Percentiles rank a stretch among this genome's conserved stretches.
These are phyloP conservation scores for Nitzschia sp. DNA, from an alignment of 108 stramenopile species.

Conservation along the genomic window DNA sequence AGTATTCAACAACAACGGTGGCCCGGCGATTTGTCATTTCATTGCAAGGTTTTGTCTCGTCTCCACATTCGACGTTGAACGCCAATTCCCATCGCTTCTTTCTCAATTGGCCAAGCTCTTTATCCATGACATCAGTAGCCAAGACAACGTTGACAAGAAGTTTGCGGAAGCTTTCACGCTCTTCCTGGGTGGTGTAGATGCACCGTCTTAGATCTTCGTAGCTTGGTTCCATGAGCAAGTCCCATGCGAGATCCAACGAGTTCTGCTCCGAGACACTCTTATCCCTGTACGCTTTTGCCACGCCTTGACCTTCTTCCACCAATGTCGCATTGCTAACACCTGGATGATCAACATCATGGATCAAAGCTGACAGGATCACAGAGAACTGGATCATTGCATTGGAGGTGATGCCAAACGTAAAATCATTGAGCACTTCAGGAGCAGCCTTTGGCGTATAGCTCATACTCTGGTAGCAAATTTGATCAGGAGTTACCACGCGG, in stretches of 20 bases:
- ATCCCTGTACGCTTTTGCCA: slow-evolving; percentile 30
- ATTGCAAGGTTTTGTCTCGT: neutral
- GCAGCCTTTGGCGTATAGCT: neutral
- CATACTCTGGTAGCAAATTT: slow-evolving; percentile 3
- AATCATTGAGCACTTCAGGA: neutral
- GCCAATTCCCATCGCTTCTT: slow-evolving; percentile 49
- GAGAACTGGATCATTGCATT: slow-evolving; percentile 45
- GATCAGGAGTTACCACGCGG: slow-evolving; percentile 14
- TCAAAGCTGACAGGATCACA: slow-evolving; percentile 43
- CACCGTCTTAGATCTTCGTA: slow-evolving; percentile 22
- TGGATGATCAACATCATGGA: slow-evolving; percentile 49
- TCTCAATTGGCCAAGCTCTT: slow-evolving; percentile 22
- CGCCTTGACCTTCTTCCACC: slow-evolving; percentile 31
- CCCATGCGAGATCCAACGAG: slow-evolving; percentile 39
- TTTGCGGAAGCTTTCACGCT: slow-evolving; percentile 33
- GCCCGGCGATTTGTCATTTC: slow-evolving; percentile 26
- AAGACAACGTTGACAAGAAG: slow-evolving; percentile 43
- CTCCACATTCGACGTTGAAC: slow-evolving; percentile 12
- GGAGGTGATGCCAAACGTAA: slow-evolving; percentile 33
- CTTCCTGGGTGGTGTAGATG: slow-evolving; percentile 34
- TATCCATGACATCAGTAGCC: slow-evolving; percentile 52
- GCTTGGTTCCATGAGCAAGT: slow-evolving; percentile 35
- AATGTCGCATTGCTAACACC: slow-evolving; percentile 48
- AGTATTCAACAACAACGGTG: slow-evolving; percentile 49
- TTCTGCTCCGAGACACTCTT: slow-evolving; percentile 48